Evolutionary conservation across 1,284 basidiomycete species (phyloP).

Genomic region (Ustilago hordei): DNA sequence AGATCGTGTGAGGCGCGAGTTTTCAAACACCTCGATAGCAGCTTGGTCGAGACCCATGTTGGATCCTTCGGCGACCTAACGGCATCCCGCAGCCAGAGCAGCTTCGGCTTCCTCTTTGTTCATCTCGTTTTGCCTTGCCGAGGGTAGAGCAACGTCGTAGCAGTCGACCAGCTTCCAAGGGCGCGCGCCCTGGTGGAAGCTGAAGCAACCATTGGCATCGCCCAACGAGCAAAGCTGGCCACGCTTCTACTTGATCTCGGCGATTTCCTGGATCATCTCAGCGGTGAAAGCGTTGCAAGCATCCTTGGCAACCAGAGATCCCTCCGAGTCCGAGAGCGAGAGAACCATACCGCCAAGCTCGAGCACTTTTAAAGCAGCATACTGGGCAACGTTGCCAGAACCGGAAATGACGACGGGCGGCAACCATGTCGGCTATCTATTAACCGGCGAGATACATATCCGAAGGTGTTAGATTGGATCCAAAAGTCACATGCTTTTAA

Average conservation of each 20-base stretch:
- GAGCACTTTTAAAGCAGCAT: slow-evolving; percentile 82
- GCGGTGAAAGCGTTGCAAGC: slow-evolving; percentile 71
- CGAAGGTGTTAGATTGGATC: no score
- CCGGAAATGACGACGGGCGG: slow-evolving; percentile 81
- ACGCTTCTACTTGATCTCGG: slow-evolving; percentile 77
- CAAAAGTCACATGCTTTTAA: no score
- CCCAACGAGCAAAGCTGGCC: slow-evolving; percentile 71
- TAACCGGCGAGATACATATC: no score
- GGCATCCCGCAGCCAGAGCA: slow-evolving; percentile 78
- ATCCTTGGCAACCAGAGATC: slow-evolving; percentile 75
- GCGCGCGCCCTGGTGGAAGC: slow-evolving; percentile 72
- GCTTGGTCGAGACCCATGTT: slow-evolving; percentile 73
- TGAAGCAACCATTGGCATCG: slow-evolving; percentile 41
- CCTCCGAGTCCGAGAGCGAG: slow-evolving; percentile 83
- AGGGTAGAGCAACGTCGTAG: slow-evolving; percentile 79
- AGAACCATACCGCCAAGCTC: slow-evolving; percentile 81
- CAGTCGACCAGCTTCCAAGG: slow-evolving; percentile 80
- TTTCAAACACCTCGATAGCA: slow-evolving; percentile 81
- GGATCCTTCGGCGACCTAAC: slow-evolving; percentile 82
- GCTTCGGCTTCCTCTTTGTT: slow-evolving; percentile 79
- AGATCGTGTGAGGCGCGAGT: slow-evolving; percentile 72
- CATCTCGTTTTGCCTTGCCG: slow-evolving; percentile 84
- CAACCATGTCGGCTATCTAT: no score
- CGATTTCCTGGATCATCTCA: slow-evolving; percentile 69
- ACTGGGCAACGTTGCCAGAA: slow-evolving; percentile 80